Conservation (phyloP, 2,329 filamentous ascomycete genomes). For the Ascocoryne sarcoides region DNA sequence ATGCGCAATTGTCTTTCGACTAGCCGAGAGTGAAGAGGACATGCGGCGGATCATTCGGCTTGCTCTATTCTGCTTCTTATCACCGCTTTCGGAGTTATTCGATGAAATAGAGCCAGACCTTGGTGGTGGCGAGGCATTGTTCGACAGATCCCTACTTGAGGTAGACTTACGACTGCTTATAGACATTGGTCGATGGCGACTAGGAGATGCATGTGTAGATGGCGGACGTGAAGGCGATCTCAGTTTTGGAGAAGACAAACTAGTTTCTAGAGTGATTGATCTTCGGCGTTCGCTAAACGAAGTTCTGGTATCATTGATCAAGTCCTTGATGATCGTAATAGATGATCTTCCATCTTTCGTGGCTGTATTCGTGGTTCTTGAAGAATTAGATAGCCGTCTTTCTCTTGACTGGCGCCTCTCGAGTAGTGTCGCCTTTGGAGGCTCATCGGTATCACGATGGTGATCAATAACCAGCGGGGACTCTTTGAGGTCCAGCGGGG, state of each 20-base stretch:
- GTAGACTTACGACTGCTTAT: slow-evolving; percentile 50
- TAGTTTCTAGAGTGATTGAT: slow-evolving; percentile 36
- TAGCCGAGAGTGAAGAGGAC: slow-evolving; percentile 45
- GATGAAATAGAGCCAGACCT: slow-evolving; percentile 32
- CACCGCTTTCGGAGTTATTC: slow-evolving; percentile 40
- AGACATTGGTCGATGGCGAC: slow-evolving; percentile 51
- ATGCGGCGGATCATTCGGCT: slow-evolving; percentile 54
- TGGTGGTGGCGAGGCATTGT: slow-evolving; percentile 29
- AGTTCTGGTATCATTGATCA: slow-evolving; percentile 50
- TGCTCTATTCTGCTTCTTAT: slow-evolving; percentile 39
- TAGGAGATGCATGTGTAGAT: slow-evolving; percentile 34
- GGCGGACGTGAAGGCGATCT: slow-evolving; percentile 40
- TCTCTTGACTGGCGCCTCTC: slow-evolving; percentile 22
- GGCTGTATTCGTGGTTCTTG: slow-evolving; percentile 12
- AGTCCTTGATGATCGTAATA: slow-evolving; percentile 42
- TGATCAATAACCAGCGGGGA: slow-evolving; percentile 52
- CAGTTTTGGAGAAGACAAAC: slow-evolving; percentile 28
- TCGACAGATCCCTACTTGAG: slow-evolving; percentile 21
- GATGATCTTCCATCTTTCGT: slow-evolving; percentile 44
- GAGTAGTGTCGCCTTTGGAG: slow-evolving; percentile 37
- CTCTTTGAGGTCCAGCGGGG: slow-evolving; percentile 45
- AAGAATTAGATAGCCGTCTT: slow-evolving; percentile 19
- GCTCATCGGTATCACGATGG: slow-evolving; percentile 31
- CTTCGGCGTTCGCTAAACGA: slow-evolving; percentile 40
- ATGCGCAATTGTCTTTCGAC: slow-evolving; percentile 30